These are phyloP conservation scores for Spirogloea muscicola DNA, from an alignment of 139 green algal genomes.

Conservation along the genomic window DNA sequence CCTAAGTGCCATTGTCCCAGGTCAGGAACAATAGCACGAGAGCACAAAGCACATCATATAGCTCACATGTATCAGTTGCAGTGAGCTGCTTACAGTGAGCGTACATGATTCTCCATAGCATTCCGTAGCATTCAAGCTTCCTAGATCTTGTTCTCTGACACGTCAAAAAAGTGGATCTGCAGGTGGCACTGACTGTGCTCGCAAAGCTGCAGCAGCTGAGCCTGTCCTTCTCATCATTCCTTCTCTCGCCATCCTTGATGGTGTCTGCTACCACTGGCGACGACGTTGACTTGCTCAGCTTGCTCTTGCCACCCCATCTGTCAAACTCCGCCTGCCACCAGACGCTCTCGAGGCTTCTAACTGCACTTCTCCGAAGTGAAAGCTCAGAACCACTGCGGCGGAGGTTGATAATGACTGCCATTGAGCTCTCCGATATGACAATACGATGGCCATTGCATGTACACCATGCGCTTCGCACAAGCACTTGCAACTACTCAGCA, in stretches of 20 bases:
- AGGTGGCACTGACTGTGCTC: neutral
- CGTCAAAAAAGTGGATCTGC: constrained; percentile 2
- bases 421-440: neutral
- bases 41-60: too few species aligned
- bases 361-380: constrained; percentile 1
- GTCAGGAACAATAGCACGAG: too few species aligned
- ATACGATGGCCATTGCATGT: neutral
- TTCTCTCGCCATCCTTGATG: neutral
- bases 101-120: too few species aligned
- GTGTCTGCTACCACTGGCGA: neutral
- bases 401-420: constrained; percentile 3
- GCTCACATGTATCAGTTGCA: too few species aligned
- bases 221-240: too few species aligned
- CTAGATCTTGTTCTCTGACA: too few species aligned
- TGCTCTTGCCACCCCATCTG: constrained; percentile 9
- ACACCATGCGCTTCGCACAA: neutral
- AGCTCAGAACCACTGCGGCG: constrained; percentile 12
- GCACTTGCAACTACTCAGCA: neutral
- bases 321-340: constrained; percentile 4
- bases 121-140: too few species aligned
- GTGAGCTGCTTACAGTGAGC: too few species aligned
- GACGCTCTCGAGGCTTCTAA: constrained; percentile 14
- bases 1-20: too few species aligned
- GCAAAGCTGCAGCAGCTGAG: constrained; percentile 27
- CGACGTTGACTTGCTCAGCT: constrained; percentile 2